A percentile compares a stretch with the other conserved stretches of the same genome.
Conservation (phyloP, 2,329 filamentous ascomycete genomes). For the Immersiporthe knoxdaviesiana region DNA sequence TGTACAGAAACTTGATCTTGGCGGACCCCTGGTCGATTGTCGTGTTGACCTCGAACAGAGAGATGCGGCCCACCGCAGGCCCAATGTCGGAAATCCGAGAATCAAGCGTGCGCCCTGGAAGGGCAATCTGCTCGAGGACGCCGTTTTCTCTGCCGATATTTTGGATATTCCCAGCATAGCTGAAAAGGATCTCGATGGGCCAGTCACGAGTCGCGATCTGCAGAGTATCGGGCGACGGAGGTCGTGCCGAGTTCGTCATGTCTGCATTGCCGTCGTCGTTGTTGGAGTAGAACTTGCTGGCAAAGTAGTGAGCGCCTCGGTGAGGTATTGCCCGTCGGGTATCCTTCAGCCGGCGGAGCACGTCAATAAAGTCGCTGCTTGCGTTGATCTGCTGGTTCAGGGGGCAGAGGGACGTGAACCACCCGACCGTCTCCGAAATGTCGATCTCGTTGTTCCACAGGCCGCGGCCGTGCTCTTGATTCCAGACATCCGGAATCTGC, state of each 20-base stretch:
- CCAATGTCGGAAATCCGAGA: conserved; percentile 51
- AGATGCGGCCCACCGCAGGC: conserved; percentile 49
- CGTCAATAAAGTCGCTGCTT: conserved; percentile 53
- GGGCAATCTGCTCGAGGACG: conserved; percentile 51
- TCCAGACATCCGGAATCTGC: conserved; percentile 55
- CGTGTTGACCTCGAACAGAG: conserved; percentile 56
- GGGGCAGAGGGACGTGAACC: conserved; percentile 62
- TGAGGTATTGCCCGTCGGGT: conserved; percentile 44
- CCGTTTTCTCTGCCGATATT: conserved; percentile 52
- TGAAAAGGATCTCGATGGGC: conserved; percentile 63
- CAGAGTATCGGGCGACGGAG: conserved; percentile 20
- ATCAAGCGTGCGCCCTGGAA: conserved; percentile 44
- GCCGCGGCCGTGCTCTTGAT: conserved; percentile 55
- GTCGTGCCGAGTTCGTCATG: neutral
- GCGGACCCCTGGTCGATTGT: conserved; percentile 49
- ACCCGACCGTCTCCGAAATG: conserved; percentile 61
- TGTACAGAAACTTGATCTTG: conserved; percentile 51
- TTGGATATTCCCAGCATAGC: conserved; percentile 54
- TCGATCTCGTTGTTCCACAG: conserved; percentile 50
- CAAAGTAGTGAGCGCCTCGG: conserved; percentile 37
- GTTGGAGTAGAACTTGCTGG: conserved; percentile 42
- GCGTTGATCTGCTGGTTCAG: conserved; percentile 48
- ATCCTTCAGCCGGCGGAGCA: conserved; percentile 59
- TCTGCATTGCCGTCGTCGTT: conserved; percentile 33
- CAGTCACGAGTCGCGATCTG: conserved; percentile 40